Percentiles rank a stretch among this genome's conserved stretches.
These are phyloP conservation scores for Rhinocladiella mackenziei DNA, from an alignment of 2,329 filamentous ascomycete species.

Conservation along the genomic window DNA sequence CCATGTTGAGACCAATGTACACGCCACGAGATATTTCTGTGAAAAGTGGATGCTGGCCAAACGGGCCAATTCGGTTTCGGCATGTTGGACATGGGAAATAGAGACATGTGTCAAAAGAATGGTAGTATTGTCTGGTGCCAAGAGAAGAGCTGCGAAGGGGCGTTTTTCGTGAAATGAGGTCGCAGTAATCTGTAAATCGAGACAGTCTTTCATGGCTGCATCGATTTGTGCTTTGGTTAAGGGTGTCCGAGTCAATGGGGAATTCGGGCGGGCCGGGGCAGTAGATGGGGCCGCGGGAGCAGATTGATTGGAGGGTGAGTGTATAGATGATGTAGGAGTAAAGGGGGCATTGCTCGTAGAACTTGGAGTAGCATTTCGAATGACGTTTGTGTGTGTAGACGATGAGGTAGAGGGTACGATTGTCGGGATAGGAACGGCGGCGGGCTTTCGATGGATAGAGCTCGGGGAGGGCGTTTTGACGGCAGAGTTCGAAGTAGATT, in stretches of 20 bases:
- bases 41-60: constrained; percentile 49
- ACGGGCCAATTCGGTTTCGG: constrained; percentile 49
- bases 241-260: constrained; percentile 15
- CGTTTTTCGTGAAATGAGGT: constrained; percentile 44
- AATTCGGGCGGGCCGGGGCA: neutral
- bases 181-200: constrained; percentile 44
- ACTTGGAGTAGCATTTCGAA: constrained; percentile 8
- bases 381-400: constrained; percentile 11
- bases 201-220: constrained; percentile 39
- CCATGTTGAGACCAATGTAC: constrained; percentile 52
- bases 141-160: constrained; percentile 48
- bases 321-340: constrained; percentile 16
- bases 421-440: constrained; percentile 2
- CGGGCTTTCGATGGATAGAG: constrained; percentile 21
- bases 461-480: constrained; percentile 15
- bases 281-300: neutral
- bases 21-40: constrained; percentile 47
- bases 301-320: constrained; percentile 5
- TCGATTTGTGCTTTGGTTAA: constrained; percentile 41
- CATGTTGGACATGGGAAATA: constrained; percentile 52
- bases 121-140: constrained; percentile 50
- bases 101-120: constrained; percentile 49
- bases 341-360: constrained; percentile 5
- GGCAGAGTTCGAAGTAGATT: constrained; percentile 11
- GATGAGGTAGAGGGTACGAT: constrained; percentile 7